Conservation (phyloP, 331 rosid species). For the Spiraea crenata region DNA sequence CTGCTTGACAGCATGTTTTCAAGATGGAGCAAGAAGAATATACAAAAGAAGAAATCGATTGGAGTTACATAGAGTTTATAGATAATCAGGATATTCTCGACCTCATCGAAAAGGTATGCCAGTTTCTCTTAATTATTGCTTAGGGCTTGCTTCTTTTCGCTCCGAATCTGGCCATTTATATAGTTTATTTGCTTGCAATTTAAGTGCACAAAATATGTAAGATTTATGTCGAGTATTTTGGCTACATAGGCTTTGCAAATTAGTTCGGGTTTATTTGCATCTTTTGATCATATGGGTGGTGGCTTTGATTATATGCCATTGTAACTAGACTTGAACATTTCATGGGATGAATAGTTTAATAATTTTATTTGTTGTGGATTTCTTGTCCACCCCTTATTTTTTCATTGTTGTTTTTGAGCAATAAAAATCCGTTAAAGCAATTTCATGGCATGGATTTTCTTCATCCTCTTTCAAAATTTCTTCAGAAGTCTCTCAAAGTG, state of each 20-base stretch:
- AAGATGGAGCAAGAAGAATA: conserved; percentile 99
- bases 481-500: no score
- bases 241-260: neutral
- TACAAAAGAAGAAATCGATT: conserved; percentile 80
- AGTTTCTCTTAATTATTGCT: conserved; percentile 10
- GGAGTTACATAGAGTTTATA: conserved; percentile 89
- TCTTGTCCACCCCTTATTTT: no score
- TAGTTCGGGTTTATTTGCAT: neutral
- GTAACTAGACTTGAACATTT: no score
- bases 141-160: neutral
- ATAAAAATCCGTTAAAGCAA: no score
- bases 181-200: neutral
- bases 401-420: no score
- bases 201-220: conserved; percentile 1
- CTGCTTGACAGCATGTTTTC: conserved; percentile 71
- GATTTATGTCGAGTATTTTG: neutral
- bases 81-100: conserved; percentile 91
- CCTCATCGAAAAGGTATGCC: conserved; percentile 77
- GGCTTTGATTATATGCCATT: no score
- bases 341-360: no score
- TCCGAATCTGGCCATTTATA: neutral
- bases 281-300: neutral
- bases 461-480: no score
- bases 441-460: no score
- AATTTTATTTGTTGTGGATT: no score